A percentile compares a stretch with the other conserved stretches of the same genome.
These are phyloP conservation scores for Solanum chaucha DNA, from an alignment of 257 asterid genomes.

Conservation along the genomic window DNA sequence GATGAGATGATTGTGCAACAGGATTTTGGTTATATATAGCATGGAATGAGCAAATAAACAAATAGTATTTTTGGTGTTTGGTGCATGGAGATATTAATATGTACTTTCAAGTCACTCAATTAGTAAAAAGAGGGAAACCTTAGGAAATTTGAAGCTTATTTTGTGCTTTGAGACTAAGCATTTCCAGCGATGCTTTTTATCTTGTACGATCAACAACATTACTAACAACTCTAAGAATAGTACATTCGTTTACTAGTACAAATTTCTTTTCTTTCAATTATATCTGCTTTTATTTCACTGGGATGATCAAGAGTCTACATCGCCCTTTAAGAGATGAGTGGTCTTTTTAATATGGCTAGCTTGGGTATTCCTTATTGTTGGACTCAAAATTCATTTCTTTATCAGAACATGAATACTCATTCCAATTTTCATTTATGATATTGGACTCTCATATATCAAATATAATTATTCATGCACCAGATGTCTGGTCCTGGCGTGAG, in stretches of 20 bases:
- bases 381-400: neutral
- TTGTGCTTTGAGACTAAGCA: conserved; percentile 54
- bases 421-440: neutral
- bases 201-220: neutral
- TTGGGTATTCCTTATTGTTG: rapidly evolving
- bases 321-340: neutral
- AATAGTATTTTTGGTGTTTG: conserved; percentile 6
- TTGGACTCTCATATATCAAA: neutral
- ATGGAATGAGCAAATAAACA: neutral
- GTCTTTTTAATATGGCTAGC: neutral
- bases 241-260: neutral
- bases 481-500: neutral
- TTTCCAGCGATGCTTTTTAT: conserved; percentile 14
- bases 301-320: neutral
- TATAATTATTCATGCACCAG: neutral
- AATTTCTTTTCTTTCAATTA: neutral
- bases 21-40: conserved; percentile 22
- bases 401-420: no score
- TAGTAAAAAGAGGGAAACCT: neutral
- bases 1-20: conserved; percentile 15
- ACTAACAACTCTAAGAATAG: neutral
- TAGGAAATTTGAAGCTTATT: conserved; percentile 7
- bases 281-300: neutral
- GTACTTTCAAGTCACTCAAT: conserved; percentile 49
- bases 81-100: conserved; percentile 13